phyloP scores from a whole-genome alignment of 225 moss, liverwort and hornwort species.

The Neckera pumila region DNA sequence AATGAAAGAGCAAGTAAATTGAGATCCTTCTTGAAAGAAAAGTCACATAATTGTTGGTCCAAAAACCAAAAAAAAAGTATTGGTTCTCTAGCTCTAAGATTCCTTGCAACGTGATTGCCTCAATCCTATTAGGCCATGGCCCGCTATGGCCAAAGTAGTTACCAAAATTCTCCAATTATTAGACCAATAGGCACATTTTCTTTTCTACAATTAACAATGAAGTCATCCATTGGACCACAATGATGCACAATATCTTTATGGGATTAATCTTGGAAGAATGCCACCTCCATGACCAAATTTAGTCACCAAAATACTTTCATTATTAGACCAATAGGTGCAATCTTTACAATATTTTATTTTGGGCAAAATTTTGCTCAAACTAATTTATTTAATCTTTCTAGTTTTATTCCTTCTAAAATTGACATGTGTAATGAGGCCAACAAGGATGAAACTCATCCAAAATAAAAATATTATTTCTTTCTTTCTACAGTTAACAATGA shows the following conservation, averaged over 20 bases:
- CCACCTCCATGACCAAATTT: neutral
- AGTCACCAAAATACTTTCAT: neutral
- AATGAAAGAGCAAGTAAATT: too few relatives aligned
- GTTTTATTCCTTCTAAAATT: neutral
- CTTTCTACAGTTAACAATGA: fast-evolving
- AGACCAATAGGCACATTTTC: neutral
- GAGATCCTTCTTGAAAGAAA: too few relatives aligned
- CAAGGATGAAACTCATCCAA: neutral
- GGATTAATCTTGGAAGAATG: too few relatives aligned
- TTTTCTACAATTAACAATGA: too few relatives aligned
- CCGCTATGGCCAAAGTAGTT: neutral
- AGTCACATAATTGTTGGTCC: too few relatives aligned
- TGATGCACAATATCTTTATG: too few relatives aligned
- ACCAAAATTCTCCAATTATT: neutral
- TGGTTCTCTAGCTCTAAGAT: too few relatives aligned
- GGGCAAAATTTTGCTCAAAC: fast-evolving
- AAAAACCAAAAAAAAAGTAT: too few relatives aligned
- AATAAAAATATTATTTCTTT: neutral
- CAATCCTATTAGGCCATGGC: neutral
- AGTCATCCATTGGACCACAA: too few relatives aligned
- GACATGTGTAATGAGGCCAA: neutral
- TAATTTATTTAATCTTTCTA: fast-evolving
- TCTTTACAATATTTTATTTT: neutral
- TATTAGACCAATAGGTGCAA: neutral
- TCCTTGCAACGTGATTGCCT: neutral